Evolutionary conservation across 2,329 filamentous ascomycete species (phyloP).

Genomic region (Neofusicoccum parvum): DNA sequence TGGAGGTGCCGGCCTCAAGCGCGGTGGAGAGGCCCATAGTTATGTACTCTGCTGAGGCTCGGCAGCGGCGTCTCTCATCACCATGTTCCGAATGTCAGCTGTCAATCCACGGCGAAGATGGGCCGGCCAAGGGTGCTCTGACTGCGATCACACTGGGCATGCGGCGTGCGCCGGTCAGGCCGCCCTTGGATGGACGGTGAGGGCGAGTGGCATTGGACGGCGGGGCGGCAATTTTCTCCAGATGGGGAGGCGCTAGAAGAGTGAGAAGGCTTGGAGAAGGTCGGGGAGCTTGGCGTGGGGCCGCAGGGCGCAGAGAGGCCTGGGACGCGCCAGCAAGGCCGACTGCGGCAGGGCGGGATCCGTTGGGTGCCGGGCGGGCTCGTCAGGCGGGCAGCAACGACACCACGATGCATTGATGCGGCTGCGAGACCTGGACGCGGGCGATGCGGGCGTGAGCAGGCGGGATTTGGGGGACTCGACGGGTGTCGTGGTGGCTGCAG

Average conservation of each 20-base stretch:
- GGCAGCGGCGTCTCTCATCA: neutral
- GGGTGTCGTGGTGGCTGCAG: neutral
- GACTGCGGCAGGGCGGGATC: neutral
- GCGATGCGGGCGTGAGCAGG: neutral
- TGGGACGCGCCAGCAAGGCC: neutral
- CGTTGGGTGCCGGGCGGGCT: neutral
- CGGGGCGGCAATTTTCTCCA: neutral
- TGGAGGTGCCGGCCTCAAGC: neutral
- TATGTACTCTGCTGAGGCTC: slow-evolving; percentile 2
- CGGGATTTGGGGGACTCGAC: neutral
- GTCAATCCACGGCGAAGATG: neutral
- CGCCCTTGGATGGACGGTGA: neutral
- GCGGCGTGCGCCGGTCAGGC: neutral
- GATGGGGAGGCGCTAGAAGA: neutral
- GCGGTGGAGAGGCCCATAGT: slow-evolving; percentile 2
- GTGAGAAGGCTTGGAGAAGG: neutral
- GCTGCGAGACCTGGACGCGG: neutral
- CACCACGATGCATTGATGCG: neutral
- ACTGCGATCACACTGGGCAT: neutral
- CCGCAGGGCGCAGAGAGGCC: neutral
- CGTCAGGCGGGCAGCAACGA: neutral
- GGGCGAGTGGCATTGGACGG: neutral
- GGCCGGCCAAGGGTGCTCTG: neutral
- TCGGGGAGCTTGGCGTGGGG: slow-evolving; percentile 13
- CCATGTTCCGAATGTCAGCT: neutral